A percentile compares a stretch with the other conserved stretches of the same genome.
Evolutionary conservation across 345 rosid genomes (phyloP).

Genomic region (Microcos paniculata): DNA sequence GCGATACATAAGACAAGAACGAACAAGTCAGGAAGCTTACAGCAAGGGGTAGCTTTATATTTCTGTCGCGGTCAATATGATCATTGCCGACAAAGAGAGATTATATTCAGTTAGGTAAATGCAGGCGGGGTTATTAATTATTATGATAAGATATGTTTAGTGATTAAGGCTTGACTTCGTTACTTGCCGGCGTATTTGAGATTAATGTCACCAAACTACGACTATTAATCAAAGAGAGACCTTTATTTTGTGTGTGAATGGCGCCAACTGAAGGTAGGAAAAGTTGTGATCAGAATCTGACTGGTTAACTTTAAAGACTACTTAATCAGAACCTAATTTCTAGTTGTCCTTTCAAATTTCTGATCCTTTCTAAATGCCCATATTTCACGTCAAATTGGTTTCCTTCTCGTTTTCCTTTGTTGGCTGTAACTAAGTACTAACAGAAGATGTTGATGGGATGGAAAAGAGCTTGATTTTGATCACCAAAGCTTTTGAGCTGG

Average conservation of each 20-base stretch:
- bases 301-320: conserved; percentile 4
- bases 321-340: background rate
- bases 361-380: background rate
- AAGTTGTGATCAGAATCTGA: background rate
- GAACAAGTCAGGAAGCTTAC: background rate
- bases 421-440: no score
- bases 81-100: background rate
- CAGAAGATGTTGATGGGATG: no score
- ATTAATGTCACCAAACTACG: background rate
- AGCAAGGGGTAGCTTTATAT: background rate
- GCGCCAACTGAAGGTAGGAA: background rate
- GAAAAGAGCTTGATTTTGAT: background rate
- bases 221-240: background rate
- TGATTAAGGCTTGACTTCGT: background rate
- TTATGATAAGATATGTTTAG: background rate
- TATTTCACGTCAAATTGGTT: background rate
- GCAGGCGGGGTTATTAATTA: background rate
- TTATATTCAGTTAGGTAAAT: background rate
- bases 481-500: background rate
- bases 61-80: background rate
- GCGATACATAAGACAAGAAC: no score
- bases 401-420: background rate
- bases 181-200: background rate
- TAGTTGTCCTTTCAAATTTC: background rate
- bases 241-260: background rate